Evolutionary conservation across 805 yeast species (phyloP), one percentile per base, ranked within the genome.

Genomic region (Grigorovia yakushimaensis): DNA sequence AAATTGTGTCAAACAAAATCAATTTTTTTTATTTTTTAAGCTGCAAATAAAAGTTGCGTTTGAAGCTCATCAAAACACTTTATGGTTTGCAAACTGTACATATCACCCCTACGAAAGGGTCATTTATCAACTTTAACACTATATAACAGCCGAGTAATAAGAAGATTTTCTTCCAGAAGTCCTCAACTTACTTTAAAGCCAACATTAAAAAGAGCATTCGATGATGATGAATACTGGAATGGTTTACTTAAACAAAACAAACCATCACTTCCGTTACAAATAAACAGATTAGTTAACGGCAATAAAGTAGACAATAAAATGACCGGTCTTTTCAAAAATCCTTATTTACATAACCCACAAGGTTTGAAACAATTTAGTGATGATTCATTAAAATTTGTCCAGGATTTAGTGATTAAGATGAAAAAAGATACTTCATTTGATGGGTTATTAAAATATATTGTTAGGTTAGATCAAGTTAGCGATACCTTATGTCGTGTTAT

Each of bases 401-500:
- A 83, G 51, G 55, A 60, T 3, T 66, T 91, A 45, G 84, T 84
- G 1, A 60, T 68, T 0, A 61, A 70, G n/a, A 78, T 91, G 69
- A 66, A 78, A 15, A 58, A 57, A 6, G 76, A 76, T 44, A 67
- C 70, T 20, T 55, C 74, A 1, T 60, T 56, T 0, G 68, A 69
- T 9, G 85, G 77, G 1, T 57, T 74, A 19, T 54, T 56, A 17
- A 63, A 70, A 5, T 86, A 78, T 46, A 76, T 91, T 46, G 60
- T 77, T 40, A 78, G 80, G 45, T 69, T 93, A 52, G 98, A 93
- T 61, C 78, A 88, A 54, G 67, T 93, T 38, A 84, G 95, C 58
- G 98, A 93, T 60, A 77, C 84, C 24, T 66, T 93, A 27, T 93
- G 98, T 61, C 77, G 95, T 48, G 97, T 88, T 5, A 89, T 93